phyloP scores from a whole-genome alignment of 1,284 basidiomycete genomes.

The Kalmanozyma brasiliensis region DNA sequence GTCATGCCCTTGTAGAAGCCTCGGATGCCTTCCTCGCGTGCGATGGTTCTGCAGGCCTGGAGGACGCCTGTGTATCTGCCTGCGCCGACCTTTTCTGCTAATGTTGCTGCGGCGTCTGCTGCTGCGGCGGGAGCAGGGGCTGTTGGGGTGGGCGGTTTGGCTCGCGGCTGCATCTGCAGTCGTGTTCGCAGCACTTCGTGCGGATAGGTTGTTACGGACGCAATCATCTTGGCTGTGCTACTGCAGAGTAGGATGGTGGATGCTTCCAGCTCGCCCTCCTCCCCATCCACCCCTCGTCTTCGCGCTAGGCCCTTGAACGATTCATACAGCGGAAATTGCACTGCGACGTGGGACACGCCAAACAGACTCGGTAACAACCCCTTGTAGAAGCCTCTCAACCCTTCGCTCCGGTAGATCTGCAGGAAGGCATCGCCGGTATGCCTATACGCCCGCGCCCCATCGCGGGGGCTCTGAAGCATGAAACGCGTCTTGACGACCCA shows the following conservation, averaged over 20 bases:
- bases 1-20: conserved; percentile 67
- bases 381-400: conserved; percentile 62
- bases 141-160: not conserved
- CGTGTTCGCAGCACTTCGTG: conserved; percentile 66
- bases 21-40: conserved; percentile 53
- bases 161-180: conserved; percentile 62
- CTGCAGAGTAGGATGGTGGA: conserved; percentile 58
- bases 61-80: conserved; percentile 55
- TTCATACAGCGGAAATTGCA: conserved; percentile 67
- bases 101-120: not conserved
- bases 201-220: conserved; percentile 64
- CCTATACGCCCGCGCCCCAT: conserved; percentile 41
- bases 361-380: conserved; percentile 62
- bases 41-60: conserved; percentile 52
- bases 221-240: conserved; percentile 66
- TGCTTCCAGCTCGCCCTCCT: conserved; percentile 39
- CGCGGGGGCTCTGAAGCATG: conserved; percentile 54
- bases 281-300: conserved; percentile 11
- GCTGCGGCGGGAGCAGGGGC: conserved; percentile 1
- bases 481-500: conserved; percentile 67
- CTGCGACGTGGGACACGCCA: conserved; percentile 64
- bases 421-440: conserved; percentile 64
- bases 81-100: conserved; percentile 5
- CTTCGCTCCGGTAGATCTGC: conserved; percentile 60
- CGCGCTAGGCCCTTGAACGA: conserved; percentile 52